Base-by-base conservation (phyloP, 192 early-diverging fungal species). In the Podila epicladia region DNA sequence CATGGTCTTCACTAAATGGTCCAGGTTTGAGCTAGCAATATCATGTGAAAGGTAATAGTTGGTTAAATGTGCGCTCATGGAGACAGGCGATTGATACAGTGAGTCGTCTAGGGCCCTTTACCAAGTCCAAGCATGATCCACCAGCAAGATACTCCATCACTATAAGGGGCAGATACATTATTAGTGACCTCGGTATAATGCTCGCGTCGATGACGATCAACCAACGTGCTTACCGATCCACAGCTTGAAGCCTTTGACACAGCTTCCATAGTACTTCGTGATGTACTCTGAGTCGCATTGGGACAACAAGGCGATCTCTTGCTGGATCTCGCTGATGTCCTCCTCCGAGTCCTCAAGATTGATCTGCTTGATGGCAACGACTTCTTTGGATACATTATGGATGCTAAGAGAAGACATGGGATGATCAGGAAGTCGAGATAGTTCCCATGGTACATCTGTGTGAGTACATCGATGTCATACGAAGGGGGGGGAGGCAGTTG, bases 71-170 rank as follows among this genome's bases (percentile, higher is more conserved):
- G 2, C 13, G 13, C 41, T 45, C 20, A 63, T n/a, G 13, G 37
- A n/a, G 29, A 29, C 29, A 29, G 20, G 17, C 20, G 35, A 26
- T 35, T 15, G 24, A 28, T 35, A 38, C 20, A 6, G 64, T 32
- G 26, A 61, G 31, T 29, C 38, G 2, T 19, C 19, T 7, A 32
- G 19, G 20, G 29, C 9, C 31, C 75, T 28, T 28, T 72, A 86
- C 82, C 73, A 87, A 60, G 61, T 87, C 86, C 17, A 87, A 60
- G 71, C 86, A 86, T 5, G 86, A 87, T 67, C 86, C 86, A 55
- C 86, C 86, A 29, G 84, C 65, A 28, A 87, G 58, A 53, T 84
- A 87, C 64, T 87, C 86, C 86, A 87, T 87, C 9, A 87, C 86
- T 86, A 71, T n/a, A 37, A 75, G 8, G 41, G 15, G 13, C 41